Conservation (phyloP, 1,284 basidiomycete species). For the Rhodofomes roseus region DNA sequence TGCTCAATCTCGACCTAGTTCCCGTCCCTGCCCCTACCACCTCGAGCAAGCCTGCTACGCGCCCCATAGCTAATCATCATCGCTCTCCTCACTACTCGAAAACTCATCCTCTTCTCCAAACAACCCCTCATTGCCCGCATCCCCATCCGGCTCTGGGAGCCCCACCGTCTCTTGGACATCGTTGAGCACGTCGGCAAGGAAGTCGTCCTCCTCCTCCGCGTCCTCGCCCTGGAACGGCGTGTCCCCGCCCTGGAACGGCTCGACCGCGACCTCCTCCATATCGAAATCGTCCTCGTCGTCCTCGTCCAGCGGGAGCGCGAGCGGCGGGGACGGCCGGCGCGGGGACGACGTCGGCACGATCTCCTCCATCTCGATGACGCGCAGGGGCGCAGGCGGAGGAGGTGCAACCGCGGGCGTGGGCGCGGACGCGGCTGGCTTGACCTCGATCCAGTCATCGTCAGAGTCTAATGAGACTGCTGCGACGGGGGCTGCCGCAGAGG, state of each 20-base stretch:
- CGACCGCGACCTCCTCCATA: constrained; percentile 29
- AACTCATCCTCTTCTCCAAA: constrained; percentile 54
- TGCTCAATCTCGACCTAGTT: no score
- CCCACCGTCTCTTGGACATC: constrained; percentile 32
- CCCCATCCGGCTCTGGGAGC: constrained; percentile 30
- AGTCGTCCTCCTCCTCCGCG: constrained; percentile 23
- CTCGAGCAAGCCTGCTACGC: no score
- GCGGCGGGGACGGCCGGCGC: constrained; percentile 8
- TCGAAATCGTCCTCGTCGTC: constrained; percentile 29
- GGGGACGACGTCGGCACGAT: constrained; percentile 20
- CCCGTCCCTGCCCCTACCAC: no score
- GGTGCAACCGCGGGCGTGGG: constrained; percentile 9
- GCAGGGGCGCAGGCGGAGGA: constrained; percentile 10
- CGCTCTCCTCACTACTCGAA: constrained; percentile 64
- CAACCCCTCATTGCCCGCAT: constrained; percentile 16
- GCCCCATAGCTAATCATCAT: constrained; percentile 52
- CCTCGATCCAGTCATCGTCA: constrained; percentile 50
- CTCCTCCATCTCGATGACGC: constrained; percentile 24
- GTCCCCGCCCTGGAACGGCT: constrained; percentile 26
- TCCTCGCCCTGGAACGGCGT: constrained; percentile 23
- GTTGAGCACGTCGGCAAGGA: constrained; percentile 32
- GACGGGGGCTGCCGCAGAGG: constrained; percentile 6
- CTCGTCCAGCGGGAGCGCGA: not conserved
- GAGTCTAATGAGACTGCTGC: constrained; percentile 37
- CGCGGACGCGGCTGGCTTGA: constrained; percentile 30